phyloP scores from a whole-genome alignment of 2,329 filamentous ascomycete genomes.

The Didymella lethalis region DNA sequence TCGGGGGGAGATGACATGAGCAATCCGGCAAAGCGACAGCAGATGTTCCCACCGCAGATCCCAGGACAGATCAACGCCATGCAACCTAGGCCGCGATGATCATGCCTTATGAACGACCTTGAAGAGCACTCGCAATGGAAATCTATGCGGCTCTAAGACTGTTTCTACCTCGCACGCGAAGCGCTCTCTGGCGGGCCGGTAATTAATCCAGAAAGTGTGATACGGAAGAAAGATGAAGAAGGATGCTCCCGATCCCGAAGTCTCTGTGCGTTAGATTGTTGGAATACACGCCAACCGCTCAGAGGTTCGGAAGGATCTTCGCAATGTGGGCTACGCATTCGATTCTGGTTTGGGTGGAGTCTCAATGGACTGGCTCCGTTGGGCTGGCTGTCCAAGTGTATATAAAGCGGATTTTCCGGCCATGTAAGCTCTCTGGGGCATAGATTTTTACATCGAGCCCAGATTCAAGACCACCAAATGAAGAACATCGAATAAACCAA shows the following conservation, averaged over 20 bases:
- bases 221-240: constrained; percentile 3
- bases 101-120: neutral
- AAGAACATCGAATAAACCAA: neutral
- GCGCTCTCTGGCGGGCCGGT: constrained; percentile 8
- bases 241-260: constrained; percentile 5
- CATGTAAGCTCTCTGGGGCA: neutral
- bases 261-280: constrained; percentile 9
- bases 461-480: neutral
- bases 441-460: neutral
- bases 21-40: constrained; percentile 65
- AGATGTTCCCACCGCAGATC: constrained; percentile 60
- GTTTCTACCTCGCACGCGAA: constrained; percentile 6
- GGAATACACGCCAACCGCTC: constrained; percentile 1
- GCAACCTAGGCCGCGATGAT: constrained; percentile 58
- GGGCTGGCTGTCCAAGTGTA: neutral
- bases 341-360: constrained; percentile 4
- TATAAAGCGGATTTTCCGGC: constrained; percentile 1
- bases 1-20: constrained; percentile 61
- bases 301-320: constrained; percentile 20
- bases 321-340: neutral
- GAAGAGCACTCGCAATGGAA: constrained; percentile 2
- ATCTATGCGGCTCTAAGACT: neutral
- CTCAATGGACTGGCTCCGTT: neutral
- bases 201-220: neutral
- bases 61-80: constrained; percentile 59